These are phyloP conservation scores for Aspergillus nomiae DNA, from an alignment of 2,329 filamentous ascomycete species.

Conservation along the genomic window DNA sequence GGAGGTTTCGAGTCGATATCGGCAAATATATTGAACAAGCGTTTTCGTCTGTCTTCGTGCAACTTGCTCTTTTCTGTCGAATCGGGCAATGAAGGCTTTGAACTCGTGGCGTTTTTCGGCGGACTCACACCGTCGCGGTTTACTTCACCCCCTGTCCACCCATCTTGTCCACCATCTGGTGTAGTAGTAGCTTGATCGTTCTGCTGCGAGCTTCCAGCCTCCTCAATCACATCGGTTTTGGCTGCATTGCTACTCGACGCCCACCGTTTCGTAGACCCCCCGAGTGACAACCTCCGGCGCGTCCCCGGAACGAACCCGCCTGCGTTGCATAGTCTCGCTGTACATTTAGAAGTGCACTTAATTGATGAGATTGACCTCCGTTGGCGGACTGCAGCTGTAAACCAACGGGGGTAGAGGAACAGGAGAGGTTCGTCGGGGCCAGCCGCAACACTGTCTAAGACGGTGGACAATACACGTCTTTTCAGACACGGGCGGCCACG, in stretches of 20 bases:
- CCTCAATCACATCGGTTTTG: background rate
- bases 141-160: background rate
- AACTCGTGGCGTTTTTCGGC: background rate
- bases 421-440: slow-evolving; percentile 46
- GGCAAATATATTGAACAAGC: slow-evolving; percentile 13
- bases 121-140: background rate
- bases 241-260: slow-evolving; percentile 19
- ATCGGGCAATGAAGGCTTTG: background rate
- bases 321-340: background rate
- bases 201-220: background rate
- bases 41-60: background rate
- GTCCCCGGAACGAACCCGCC: background rate
- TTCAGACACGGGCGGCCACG: slow-evolving; percentile 44
- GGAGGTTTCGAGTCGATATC: slow-evolving; percentile 7
- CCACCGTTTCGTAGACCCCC: slow-evolving; percentile 25
- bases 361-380: slow-evolving; percentile 23
- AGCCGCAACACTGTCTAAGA: slow-evolving; percentile 39
- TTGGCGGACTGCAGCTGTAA: slow-evolving; percentile 30
- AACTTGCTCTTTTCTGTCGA: background rate
- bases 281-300: slow-evolving; percentile 13
- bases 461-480: slow-evolving; percentile 39
- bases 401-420: slow-evolving; percentile 50
- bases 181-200: background rate
- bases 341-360: slow-evolving; percentile 3
- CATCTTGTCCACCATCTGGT: background rate